These are phyloP conservation scores for Arthrobotrys sinensis DNA, from an alignment of 2,329 filamentous ascomycete genomes.

Conservation along the genomic window DNA sequence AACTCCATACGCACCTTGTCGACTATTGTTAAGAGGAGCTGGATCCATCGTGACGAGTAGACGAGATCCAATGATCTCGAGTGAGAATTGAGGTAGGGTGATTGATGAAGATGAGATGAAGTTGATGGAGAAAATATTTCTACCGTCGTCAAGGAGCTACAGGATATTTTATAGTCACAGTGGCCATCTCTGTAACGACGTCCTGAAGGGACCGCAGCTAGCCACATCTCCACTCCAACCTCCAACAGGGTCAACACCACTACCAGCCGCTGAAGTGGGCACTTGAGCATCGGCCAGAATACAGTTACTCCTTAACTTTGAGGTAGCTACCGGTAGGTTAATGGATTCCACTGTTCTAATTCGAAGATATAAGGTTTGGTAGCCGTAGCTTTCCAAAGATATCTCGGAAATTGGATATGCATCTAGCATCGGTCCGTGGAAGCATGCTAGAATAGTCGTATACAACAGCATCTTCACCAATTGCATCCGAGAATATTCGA, in stretches of 20 bases:
- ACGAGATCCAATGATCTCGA: not conserved
- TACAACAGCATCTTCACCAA: too few relatives aligned
- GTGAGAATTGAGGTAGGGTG: not conserved
- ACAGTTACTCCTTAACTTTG: too few relatives aligned
- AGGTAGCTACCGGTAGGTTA: too few relatives aligned
- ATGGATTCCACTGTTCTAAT: too few relatives aligned
- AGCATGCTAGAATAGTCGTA: too few relatives aligned
- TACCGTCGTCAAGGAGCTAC: not conserved
- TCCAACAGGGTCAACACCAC: not conserved
- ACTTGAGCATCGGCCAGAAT: too few relatives aligned
- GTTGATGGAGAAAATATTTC: not conserved
- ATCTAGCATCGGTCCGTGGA: too few relatives aligned
- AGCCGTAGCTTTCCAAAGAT: too few relatives aligned
- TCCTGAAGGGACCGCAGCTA: not conserved
- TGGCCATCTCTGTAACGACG: not conserved
- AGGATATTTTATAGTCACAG: not conserved
- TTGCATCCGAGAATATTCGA: too few relatives aligned
- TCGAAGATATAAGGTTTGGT: too few relatives aligned
- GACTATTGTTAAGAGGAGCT: not conserved
- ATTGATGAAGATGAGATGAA: not conserved
- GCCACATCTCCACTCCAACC: not conserved
- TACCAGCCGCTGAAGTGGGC: too few relatives aligned
- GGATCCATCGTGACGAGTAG: not conserved
- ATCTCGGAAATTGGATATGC: too few relatives aligned
- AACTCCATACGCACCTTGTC: not conserved